Evolutionary conservation across 176 grass and related monocot species (phyloP).

Genomic region (sorghum (Sorghum bicolor)): DNA sequence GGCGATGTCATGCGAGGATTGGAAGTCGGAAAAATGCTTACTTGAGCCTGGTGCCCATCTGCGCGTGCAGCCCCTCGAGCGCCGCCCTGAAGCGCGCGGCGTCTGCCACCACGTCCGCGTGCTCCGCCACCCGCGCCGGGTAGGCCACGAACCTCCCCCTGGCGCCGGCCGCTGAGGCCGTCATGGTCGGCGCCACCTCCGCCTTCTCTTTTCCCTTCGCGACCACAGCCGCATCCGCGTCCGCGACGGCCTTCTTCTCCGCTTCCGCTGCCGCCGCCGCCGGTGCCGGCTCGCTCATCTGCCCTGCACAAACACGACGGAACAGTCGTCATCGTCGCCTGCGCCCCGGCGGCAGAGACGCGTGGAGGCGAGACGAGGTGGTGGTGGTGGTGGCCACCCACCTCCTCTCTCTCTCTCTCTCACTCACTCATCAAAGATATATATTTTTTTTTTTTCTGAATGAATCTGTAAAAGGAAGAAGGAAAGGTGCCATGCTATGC

Average conservation of each 20-base stretch:
- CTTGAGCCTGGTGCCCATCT: conserved; percentile 52
- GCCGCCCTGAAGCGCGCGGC: conserved; percentile 37
- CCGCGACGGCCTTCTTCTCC: neutral
- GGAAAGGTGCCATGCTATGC: neutral
- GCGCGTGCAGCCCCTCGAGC: conserved; percentile 52
- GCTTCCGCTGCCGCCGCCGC: neutral
- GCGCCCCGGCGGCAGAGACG: neutral
- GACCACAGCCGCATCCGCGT: neutral
- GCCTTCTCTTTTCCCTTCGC: conserved; percentile 43
- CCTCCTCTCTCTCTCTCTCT: neutral
- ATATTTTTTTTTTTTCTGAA: neutral
- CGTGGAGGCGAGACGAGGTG: neutral
- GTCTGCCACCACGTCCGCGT: conserved; percentile 35
- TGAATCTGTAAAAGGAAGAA: neutral
- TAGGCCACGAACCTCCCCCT: conserved; percentile 36
- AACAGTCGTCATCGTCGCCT: conserved; percentile 31
- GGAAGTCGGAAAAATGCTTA: neutral
- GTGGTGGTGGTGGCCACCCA: neutral
- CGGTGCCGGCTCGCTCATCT: conserved; percentile 23
- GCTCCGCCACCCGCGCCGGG: conserved; percentile 35
- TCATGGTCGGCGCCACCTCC: neutral
- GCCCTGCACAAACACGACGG: conserved; percentile 47
- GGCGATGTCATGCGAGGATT: neutral
- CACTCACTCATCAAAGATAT: neutral
- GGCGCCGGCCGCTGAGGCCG: neutral